phyloP scores from a whole-genome alignment of 306 rosid species.

The Styphnolobium japonicum region DNA sequence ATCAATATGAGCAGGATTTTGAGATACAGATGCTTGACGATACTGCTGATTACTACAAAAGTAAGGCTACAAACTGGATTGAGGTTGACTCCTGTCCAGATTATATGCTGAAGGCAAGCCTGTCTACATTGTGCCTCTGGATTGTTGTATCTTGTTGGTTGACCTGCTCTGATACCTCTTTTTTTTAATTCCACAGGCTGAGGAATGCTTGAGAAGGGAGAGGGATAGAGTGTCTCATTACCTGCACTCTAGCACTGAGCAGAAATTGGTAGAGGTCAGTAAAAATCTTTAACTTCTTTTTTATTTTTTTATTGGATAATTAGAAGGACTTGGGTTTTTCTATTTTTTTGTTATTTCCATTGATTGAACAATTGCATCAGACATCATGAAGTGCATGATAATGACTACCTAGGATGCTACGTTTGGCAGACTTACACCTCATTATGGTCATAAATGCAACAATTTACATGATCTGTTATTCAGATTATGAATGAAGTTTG shows the following conservation, averaged over 20 bases:
- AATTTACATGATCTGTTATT: background rate
- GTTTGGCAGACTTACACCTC: background rate
- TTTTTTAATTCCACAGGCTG: slow-evolving; percentile 35
- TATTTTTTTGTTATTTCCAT: background rate
- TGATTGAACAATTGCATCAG: background rate
- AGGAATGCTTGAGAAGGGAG: slow-evolving; percentile 50
- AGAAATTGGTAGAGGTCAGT: slow-evolving; percentile 46
- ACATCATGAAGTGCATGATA: background rate
- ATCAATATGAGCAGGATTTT: slow-evolving; percentile 52
- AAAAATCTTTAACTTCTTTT: background rate
- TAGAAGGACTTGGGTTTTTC: background rate
- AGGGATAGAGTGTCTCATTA: slow-evolving; percentile 48
- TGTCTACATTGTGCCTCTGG: background rate
- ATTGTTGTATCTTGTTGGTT: background rate
- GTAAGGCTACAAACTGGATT: slow-evolving; percentile 67
- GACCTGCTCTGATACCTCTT: background rate
- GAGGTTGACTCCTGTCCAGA: slow-evolving; percentile 73
- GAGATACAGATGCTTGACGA: slow-evolving; percentile 49
- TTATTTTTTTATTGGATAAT: background rate
- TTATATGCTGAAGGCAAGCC: slow-evolving; percentile 77
- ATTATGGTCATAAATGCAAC: background rate
- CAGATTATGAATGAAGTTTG: background rate
- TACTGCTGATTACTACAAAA: slow-evolving; percentile 53
- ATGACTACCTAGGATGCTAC: background rate
- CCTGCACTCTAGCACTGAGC: slow-evolving; percentile 41